Conservation (phyloP, 148 eudicot genomes). For the Agrostemma githago region DNA sequence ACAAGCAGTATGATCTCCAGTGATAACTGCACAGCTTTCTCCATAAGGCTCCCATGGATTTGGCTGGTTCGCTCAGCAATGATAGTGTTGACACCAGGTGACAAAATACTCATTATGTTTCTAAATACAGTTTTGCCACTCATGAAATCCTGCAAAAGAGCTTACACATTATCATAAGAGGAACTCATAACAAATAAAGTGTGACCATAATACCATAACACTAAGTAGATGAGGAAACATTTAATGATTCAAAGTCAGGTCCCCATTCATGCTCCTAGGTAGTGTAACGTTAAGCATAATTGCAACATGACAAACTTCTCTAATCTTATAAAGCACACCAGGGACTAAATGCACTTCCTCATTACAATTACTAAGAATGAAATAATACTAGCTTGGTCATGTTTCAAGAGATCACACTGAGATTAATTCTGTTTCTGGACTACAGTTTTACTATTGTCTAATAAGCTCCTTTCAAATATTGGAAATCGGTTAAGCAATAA, state of each 20-base stretch:
- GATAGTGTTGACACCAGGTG: constrained; percentile 73
- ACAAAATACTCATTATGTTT: constrained; percentile 81
- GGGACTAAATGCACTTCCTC: background rate
- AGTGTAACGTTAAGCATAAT: background rate
- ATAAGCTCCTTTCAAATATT: background rate
- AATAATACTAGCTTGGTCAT: background rate
- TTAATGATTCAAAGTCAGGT: background rate
- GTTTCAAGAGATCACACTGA: background rate
- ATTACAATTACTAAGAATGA: background rate
- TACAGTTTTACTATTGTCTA: background rate
- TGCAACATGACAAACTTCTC: background rate
- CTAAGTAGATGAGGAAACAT: background rate
- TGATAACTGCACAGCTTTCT: constrained; percentile 75
- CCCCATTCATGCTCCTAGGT: background rate
- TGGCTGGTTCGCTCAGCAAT: constrained; percentile 73
- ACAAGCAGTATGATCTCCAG: constrained; percentile 75
- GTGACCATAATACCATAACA: background rate
- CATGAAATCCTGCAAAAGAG: constrained; percentile 83
- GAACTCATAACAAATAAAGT: background rate
- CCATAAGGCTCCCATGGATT: constrained; percentile 68
- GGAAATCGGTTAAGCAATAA: background rate
- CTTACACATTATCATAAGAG: background rate
- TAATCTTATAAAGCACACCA: background rate
- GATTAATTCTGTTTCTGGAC: background rate
- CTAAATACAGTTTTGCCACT: constrained; percentile 88